phyloP scores from a whole-genome alignment of 176 grass and related monocot species.

The Hsuehochloa calcarea region DNA sequence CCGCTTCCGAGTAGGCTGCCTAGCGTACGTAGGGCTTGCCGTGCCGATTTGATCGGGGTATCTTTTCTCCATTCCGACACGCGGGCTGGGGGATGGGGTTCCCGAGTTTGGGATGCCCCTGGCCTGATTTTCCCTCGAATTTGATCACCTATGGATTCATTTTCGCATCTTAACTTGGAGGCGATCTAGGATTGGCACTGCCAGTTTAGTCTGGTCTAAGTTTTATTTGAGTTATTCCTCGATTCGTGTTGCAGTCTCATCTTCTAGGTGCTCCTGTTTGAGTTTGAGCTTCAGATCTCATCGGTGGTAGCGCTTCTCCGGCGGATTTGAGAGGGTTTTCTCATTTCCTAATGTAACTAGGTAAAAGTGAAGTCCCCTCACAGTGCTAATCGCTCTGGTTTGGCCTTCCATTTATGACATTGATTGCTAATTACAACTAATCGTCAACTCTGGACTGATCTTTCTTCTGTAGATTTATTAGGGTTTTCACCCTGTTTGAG shows the following conservation, averaged over 20 bases:
- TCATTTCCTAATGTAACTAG: neutral
- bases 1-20: neutral
- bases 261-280: neutral
- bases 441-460: neutral
- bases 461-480: neutral
- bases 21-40: neutral
- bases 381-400: neutral
- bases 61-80: too few species aligned
- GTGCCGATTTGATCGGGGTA: neutral
- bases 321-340: neutral
- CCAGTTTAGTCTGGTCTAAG: neutral
- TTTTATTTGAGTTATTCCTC: neutral
- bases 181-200: neutral
- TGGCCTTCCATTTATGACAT: neutral
- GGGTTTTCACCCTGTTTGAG: neutral
- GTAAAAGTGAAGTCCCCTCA: too few species aligned
- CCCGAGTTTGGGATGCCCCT: neutral
- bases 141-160: neutral
- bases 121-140: neutral
- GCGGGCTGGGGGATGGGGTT: neutral
- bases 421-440: neutral
- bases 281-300: neutral
- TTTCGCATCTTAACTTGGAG: neutral
- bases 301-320: neutral
- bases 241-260: neutral